phyloP scores from a whole-genome alignment of 345 rosid species.

The Microthlaspi erraticum region DNA sequence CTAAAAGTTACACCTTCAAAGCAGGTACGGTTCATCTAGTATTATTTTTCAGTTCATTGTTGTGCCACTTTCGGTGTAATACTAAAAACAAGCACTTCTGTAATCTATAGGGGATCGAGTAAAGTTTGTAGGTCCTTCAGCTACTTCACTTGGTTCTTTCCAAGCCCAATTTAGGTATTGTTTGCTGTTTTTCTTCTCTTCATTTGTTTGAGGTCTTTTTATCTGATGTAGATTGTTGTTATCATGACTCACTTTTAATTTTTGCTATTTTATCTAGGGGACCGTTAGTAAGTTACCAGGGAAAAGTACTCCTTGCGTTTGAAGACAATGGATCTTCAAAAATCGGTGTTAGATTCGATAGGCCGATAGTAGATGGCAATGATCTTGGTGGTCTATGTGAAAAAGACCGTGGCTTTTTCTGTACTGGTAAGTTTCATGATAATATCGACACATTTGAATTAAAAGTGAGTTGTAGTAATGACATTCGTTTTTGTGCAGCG shows the following conservation, averaged over 20 bases:
- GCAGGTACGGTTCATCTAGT: slow-evolving; percentile 55
- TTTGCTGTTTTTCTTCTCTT: slow-evolving; percentile 26
- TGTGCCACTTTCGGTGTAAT: slow-evolving; percentile 22
- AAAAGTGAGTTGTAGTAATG: slow-evolving; percentile 20
- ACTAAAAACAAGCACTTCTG: slow-evolving; percentile 32
- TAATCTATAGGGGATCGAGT: slow-evolving; percentile 85
- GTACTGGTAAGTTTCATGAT: slow-evolving; percentile 60
- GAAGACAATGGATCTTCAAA: slow-evolving; percentile 88
- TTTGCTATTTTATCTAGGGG: slow-evolving; percentile 58
- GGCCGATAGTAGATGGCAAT: slow-evolving; percentile 74
- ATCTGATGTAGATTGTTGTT: slow-evolving; percentile 14
- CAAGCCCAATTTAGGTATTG: slow-evolving; percentile 59
- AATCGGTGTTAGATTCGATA: slow-evolving; percentile 95
- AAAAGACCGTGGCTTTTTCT: slow-evolving; percentile 86
- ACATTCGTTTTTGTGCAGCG: slow-evolving; percentile 53
- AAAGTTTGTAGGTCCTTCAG: slow-evolving; percentile 59
- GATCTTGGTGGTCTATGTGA: slow-evolving; percentile 94
- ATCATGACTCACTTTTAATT: not conserved
- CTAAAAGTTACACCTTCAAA: slow-evolving; percentile 77
- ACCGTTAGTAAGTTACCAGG: slow-evolving; percentile 73
- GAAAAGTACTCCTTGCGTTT: slow-evolving; percentile 88
- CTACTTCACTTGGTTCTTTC: slow-evolving; percentile 53
- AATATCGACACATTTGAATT: slow-evolving; percentile 1
- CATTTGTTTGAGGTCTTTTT: slow-evolving; percentile 16
- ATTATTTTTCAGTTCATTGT: slow-evolving; percentile 18